These are phyloP conservation scores for Ormosia emarginata DNA, from an alignment of 306 rosid genomes.

Conservation along the genomic window DNA sequence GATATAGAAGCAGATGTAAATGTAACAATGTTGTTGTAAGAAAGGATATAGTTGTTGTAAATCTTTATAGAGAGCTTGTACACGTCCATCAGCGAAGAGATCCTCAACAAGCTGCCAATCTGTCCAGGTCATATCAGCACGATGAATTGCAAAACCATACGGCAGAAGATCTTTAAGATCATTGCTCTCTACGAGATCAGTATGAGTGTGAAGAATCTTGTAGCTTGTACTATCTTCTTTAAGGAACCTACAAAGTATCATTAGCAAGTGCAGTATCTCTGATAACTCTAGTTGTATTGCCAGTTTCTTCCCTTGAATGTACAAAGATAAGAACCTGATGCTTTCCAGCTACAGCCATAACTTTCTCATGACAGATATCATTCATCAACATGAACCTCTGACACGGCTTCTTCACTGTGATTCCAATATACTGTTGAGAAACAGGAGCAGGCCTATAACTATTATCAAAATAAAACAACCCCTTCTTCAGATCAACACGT, in stretches of 20 bases:
- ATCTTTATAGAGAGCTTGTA: no score
- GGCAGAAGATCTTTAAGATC: constrained; percentile 96
- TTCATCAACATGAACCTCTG: constrained; percentile 99
- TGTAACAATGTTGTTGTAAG: not conserved
- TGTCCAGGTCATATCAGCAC: constrained; percentile 88
- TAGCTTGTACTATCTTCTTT: constrained; percentile 97
- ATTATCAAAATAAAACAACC: constrained; percentile 79
- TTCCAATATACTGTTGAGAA: constrained; percentile 90
- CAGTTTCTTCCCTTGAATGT: constrained; percentile 92
- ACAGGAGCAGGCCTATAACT: constrained; percentile 96
- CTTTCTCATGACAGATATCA: constrained; percentile 90
- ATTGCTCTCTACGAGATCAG: constrained; percentile 88
- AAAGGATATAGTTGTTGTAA: no score
- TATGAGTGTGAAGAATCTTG: constrained; percentile 90
- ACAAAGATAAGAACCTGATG: constrained; percentile 96
- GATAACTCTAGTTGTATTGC: constrained; percentile 94
- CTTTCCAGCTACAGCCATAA: constrained; percentile 92
- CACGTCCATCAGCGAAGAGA: constrained; percentile 92
- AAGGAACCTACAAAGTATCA: constrained; percentile 90
- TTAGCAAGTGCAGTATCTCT: constrained; percentile 92
- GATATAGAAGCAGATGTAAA: not conserved
- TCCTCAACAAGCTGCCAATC: constrained; percentile 97
- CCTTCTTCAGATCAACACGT: constrained; percentile 71
- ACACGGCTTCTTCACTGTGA: constrained; percentile 90
- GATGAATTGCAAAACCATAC: constrained; percentile 95